These are phyloP conservation scores for Seiridium unicorne DNA, from an alignment of 2,329 filamentous ascomycete species.

Conservation along the genomic window DNA sequence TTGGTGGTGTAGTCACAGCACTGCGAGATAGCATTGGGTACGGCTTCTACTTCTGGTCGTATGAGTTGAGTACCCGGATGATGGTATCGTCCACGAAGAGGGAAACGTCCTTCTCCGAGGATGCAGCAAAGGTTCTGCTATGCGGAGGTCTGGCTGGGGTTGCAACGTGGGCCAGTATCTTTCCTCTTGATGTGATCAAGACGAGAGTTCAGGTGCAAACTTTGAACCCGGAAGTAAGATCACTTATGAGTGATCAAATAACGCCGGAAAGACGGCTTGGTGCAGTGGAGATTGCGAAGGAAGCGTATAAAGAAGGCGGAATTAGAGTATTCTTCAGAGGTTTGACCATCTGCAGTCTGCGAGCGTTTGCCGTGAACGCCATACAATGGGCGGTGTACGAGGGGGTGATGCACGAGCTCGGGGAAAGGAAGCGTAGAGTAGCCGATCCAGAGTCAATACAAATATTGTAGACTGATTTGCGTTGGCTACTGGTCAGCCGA, in stretches of 20 bases:
- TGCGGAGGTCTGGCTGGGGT: slow-evolving; percentile 88
- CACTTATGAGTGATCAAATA: slow-evolving; percentile 29
- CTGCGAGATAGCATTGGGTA: slow-evolving; percentile 88
- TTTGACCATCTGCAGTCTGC: slow-evolving; percentile 75
- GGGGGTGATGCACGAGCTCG: slow-evolving; percentile 70
- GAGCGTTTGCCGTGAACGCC: slow-evolving; percentile 91
- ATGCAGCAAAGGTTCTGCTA: slow-evolving; percentile 65
- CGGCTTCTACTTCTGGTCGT: slow-evolving; percentile 96
- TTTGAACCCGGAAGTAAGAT: slow-evolving; percentile 21
- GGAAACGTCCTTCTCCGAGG: slow-evolving; percentile 30
- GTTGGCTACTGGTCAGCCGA: background rate
- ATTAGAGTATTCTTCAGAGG: slow-evolving; percentile 67
- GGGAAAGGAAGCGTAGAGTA: slow-evolving; percentile 26
- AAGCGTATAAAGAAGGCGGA: slow-evolving; percentile 66
- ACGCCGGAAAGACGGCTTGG: slow-evolving; percentile 35
- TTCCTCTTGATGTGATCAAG: slow-evolving; percentile 90
- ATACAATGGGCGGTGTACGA: slow-evolving; percentile 93
- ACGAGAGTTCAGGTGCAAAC: slow-evolving; percentile 82
- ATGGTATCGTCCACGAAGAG: slow-evolving; percentile 36
- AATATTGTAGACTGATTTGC: background rate
- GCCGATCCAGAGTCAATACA: background rate
- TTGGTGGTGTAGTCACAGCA: slow-evolving; percentile 78
- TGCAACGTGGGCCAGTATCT: slow-evolving; percentile 85
- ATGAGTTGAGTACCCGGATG: slow-evolving; percentile 69
- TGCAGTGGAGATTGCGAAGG: slow-evolving; percentile 62